phyloP scores from a whole-genome alignment of 495 filamentous ascomycete genomes.

The Aspergillus sclerotiicarbonarius region DNA sequence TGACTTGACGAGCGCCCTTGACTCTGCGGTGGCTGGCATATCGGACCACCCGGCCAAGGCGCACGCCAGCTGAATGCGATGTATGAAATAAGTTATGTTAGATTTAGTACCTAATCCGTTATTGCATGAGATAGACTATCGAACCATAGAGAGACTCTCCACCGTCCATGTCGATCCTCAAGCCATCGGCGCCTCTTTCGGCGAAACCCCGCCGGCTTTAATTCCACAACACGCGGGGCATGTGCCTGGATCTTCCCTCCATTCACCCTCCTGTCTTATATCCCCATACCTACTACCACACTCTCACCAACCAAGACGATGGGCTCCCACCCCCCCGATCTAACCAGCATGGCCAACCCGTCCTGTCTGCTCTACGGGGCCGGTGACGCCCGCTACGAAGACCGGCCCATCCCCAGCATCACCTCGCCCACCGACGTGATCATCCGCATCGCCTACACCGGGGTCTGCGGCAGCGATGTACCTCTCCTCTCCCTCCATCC shows the following conservation, averaged over 20 bases:
- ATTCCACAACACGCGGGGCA: neutral
- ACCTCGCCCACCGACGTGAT: conserved; percentile 64
- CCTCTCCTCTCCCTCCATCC: neutral
- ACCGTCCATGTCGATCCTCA: no score
- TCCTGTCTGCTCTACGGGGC: conserved; percentile 7
- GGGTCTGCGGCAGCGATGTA: conserved; percentile 77
- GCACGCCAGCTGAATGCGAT: no score
- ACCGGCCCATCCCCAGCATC: conserved; percentile 61
- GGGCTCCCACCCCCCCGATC: no score
- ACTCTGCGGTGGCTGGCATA: neutral
- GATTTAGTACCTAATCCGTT: no score
- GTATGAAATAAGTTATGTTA: no score
- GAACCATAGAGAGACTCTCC: no score
- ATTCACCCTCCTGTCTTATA: no score
- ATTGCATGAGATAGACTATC: no score
- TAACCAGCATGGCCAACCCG: neutral
- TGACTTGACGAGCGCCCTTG: neutral
- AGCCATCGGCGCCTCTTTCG: neutral
- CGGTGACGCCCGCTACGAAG: conserved; percentile 31
- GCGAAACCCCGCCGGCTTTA: neutral
- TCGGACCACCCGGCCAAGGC: neutral
- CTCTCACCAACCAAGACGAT: no score
- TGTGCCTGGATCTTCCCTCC: no score
- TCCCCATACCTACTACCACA: no score
- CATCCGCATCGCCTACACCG: conserved; percentile 70